Evolutionary conservation across 805 yeast species (phyloP), one percentile per base, ranked within the genome.

Genomic region (Wickerhamiella nectarea): DNA sequence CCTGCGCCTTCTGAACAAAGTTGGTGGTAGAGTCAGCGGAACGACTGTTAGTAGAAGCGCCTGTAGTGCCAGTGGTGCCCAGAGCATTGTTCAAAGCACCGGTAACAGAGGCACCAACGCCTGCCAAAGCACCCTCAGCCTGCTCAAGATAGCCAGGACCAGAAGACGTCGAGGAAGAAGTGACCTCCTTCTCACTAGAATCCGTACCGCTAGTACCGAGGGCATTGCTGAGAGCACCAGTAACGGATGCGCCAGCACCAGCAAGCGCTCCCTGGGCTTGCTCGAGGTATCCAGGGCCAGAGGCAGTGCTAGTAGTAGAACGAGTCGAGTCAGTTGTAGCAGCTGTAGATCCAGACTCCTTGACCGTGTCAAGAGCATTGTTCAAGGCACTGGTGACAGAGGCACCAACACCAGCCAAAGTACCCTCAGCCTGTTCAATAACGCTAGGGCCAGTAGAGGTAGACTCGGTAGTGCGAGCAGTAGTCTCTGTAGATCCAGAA

Each of bases 201-300:
- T 19, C 12, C 26, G 25, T 8, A 19, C 22, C 17, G 17, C 8
- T 19, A 12, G 18, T 19, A 14, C 36, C 41, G 4, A 34, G 24
- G 9, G 36, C 36, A 15, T 10, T 34, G 36, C 19, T 34, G 36
- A 34, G 7, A 6, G 35, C 25, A n/a, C 28, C 35, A 4, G 36
- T 20, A 19, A 17, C 36, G 9, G 41, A 19, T 4, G 41, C 41
- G 21, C 41, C 41, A 25, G 41, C 41, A 17, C 34, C 41, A n/a
- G 41, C 41, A 15, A 25, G 35, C 12, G 31, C n/a, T 6, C 36
- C 36, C 11, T 25, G 33, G 17, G 36, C 36, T 4, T 31, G 33
- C 31, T 28, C 31, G n/a, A 28, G 31, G 28, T 25, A 25, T 10
- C 36, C 22, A 17, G 36, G 17, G n/a, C n/a, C n/a, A n/a, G n/a